phyloP scores from a whole-genome alignment of 805 yeast genomes.

The Starmera dryadoides region DNA sequence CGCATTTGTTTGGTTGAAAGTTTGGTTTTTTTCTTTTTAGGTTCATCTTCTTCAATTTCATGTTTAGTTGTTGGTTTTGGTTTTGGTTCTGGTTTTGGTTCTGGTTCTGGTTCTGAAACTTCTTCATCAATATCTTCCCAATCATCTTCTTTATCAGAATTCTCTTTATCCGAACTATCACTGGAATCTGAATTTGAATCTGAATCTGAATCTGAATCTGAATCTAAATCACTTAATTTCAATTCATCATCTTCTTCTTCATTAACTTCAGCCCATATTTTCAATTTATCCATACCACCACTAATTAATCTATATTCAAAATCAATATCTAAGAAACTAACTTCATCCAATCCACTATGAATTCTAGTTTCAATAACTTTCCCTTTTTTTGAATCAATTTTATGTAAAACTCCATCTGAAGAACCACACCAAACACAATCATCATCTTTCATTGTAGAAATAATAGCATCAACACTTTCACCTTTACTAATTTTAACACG shows the following conservation, averaged over 20 bases:
- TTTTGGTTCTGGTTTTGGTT: conserved; percentile 11
- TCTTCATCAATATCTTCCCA: conserved; percentile 14
- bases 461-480: conserved; percentile 67
- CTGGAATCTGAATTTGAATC: conserved; percentile 9
- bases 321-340: conserved; percentile 70
- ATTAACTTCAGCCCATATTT: conserved; percentile 56
- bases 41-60: conserved; percentile 1
- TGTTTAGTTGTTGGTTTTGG: conserved; percentile 22
- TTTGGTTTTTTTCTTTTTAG: conserved; percentile 22
- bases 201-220: conserved; percentile 10
- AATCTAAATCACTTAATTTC: conserved; percentile 9
- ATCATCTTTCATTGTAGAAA: conserved; percentile 32
- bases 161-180: conserved; percentile 15
- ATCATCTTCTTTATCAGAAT: conserved; percentile 19
- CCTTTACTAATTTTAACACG: conserved; percentile 63
- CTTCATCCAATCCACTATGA: conserved; percentile 71
- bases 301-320: conserved; percentile 70
- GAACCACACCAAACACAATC: conserved; percentile 70
- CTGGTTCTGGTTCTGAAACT: conserved; percentile 15
- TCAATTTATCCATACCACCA: conserved; percentile 77
- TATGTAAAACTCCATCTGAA: conserved; percentile 65
- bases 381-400: conserved; percentile 60
- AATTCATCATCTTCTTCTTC: conserved; percentile 25
- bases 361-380: conserved; percentile 55
- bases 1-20: conserved; percentile 37